These are phyloP conservation scores for Lentinus brumalis DNA, from an alignment of 768 basidiomycete genomes.

Conservation along the genomic window DNA sequence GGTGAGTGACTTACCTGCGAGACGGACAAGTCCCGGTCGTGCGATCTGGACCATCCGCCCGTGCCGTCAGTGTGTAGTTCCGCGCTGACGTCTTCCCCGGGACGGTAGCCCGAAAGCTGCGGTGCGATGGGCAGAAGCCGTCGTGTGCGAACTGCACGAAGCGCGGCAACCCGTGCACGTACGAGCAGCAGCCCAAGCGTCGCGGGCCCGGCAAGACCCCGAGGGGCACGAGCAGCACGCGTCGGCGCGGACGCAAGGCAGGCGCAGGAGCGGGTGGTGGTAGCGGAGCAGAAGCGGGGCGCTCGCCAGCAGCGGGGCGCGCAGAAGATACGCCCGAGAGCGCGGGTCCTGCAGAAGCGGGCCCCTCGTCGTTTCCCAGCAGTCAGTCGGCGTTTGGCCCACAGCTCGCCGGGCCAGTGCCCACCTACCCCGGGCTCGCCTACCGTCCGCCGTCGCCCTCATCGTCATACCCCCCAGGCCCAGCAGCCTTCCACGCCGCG, in stretches of 20 bases:
- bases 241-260: conserved; percentile 3
- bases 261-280: neutral
- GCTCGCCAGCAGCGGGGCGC: neutral
- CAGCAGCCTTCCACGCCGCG: neutral
- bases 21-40: neutral
- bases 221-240: conserved; percentile 41
- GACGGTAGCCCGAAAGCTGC: conserved; percentile 66
- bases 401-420: conserved; percentile 16
- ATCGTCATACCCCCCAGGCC: conserved; percentile 7
- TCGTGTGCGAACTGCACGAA: conserved; percentile 62
- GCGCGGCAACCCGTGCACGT: conserved; percentile 54
- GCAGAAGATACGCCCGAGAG: neutral
- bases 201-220: conserved; percentile 78
- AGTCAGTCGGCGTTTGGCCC: conserved; percentile 14
- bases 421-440: conserved; percentile 18
- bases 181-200: conserved; percentile 53
- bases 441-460: conserved; percentile 15
- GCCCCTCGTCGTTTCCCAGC: neutral
- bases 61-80: neutral
- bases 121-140: conserved; percentile 69
- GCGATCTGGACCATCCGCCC: neutral
- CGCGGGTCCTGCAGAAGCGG: neutral
- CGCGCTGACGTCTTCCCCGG: conserved; percentile 13
- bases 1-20: conserved; percentile 41
- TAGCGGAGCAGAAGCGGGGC: conserved; percentile 3